Conservation (phyloP, 108 stramenopile species). For the Fragilaria radians region DNA sequence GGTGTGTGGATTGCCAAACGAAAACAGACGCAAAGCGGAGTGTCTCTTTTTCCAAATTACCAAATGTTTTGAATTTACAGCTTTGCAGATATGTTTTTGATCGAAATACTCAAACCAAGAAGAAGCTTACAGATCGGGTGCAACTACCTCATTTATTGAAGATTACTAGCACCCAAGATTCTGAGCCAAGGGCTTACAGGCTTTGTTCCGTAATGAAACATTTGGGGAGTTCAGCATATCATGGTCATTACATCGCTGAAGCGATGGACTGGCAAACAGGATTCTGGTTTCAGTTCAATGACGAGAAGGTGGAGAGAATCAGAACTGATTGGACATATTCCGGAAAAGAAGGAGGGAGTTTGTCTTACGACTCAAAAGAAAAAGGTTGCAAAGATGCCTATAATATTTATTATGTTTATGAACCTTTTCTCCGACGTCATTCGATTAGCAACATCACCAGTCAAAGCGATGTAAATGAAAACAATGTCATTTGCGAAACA, state of each 20-base stretch:
- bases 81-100: constrained; percentile 81
- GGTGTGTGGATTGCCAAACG: constrained; percentile 46
- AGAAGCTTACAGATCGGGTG: constrained; percentile 68
- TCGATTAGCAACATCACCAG: constrained; percentile 14
- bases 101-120: constrained; percentile 41
- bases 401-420: constrained; percentile 83
- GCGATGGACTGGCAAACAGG: constrained; percentile 83
- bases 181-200: constrained; percentile 22
- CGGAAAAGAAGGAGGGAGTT: constrained; percentile 1
- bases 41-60: constrained; percentile 37
- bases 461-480: constrained; percentile 5
- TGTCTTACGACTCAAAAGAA: neutral
- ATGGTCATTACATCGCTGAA: constrained; percentile 81
- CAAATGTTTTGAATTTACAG: constrained; percentile 81
- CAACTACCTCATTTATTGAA: constrained; percentile 41
- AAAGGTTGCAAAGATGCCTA: constrained; percentile 68
- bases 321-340: constrained; percentile 23
- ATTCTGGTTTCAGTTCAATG: constrained; percentile 82
- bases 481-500: neutral
- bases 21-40: constrained; percentile 61
- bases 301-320: constrained; percentile 59
- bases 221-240: constrained; percentile 72
- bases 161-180: constrained; percentile 14
- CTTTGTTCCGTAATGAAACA: constrained; percentile 81
- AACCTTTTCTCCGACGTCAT: constrained; percentile 46